Evolutionary conservation across 345 rosid genomes (phyloP).

Genomic region (Excoecaria agallocha): DNA sequence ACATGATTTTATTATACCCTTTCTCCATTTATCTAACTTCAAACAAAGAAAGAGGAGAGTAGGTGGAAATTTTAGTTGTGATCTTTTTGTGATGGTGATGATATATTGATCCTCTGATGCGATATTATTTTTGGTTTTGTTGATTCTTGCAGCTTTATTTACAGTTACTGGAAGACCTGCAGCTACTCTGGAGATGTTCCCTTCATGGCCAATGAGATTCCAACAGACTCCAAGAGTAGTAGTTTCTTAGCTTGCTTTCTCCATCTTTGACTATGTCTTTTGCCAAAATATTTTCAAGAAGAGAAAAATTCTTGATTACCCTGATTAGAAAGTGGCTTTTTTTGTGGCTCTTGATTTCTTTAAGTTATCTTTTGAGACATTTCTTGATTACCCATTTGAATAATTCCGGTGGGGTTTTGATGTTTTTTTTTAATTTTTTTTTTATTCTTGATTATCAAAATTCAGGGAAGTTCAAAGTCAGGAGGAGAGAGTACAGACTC

Average conservation of each 20-base stretch:
- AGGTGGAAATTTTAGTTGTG: conserved; percentile 20
- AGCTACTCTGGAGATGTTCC: conserved; percentile 99
- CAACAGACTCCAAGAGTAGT: conserved; percentile 81
- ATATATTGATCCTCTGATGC: conserved; percentile 35
- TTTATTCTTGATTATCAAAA: conserved; percentile 1
- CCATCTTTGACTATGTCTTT: conserved; percentile 54
- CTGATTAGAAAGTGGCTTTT: conserved; percentile 1
- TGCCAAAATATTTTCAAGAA: background rate
- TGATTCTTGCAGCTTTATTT: conserved; percentile 64
- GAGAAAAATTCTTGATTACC: conserved; percentile 1
- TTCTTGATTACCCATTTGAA: conserved; percentile 7
- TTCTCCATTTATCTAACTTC: conserved; percentile 23
- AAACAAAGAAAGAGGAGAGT: conserved; percentile 22
- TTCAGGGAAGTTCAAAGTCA: conserved; percentile 84
- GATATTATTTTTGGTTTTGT: conserved; percentile 1
- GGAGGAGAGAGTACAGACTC: conserved; percentile 82
- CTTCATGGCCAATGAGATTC: conserved; percentile 99
- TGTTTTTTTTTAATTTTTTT: background rate
- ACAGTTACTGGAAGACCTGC: conserved; percentile 66
- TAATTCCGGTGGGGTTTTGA: conserved; percentile 19
- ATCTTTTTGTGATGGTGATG: conserved; percentile 11
- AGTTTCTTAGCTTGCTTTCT: conserved; percentile 38
- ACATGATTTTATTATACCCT: conserved; percentile 17
- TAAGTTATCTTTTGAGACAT: conserved; percentile 12
- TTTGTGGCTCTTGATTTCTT: background rate